Percentiles rank a stretch among this genome's conserved stretches.
Evolutionary conservation across 345 rosid genomes (phyloP).

Genomic region (Dipteronia sinensis): DNA sequence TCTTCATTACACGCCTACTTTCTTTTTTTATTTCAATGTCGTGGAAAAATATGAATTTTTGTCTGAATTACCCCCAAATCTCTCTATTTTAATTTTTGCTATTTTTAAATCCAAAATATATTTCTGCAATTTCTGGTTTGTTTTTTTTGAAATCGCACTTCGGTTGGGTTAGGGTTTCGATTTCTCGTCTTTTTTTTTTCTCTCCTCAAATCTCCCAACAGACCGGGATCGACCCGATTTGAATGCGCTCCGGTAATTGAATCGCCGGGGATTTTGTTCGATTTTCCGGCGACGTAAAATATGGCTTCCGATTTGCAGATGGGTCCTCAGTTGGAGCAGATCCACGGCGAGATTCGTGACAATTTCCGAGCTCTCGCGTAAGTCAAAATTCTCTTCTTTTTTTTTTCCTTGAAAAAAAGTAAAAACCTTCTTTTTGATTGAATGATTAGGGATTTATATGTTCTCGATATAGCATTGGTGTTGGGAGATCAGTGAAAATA

Average conservation of each 20-base stretch:
- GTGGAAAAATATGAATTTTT: background rate
- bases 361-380: slow-evolving; percentile 92
- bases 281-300: slow-evolving; percentile 34
- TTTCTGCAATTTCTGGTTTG: background rate
- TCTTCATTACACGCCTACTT: slow-evolving; percentile 16
- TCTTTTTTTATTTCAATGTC: background rate
- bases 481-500: background rate
- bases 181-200: background rate
- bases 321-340: slow-evolving; percentile 95
- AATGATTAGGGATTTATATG: background rate
- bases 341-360: slow-evolving; percentile 95
- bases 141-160: background rate
- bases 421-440: background rate
- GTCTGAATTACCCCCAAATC: background rate
- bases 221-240: slow-evolving; percentile 1
- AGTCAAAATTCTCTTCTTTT: slow-evolving; percentile 7
- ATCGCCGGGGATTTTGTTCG: slow-evolving; percentile 30
- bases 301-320: slow-evolving; percentile 72
- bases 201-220: background rate
- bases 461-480: background rate
- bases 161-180: slow-evolving; percentile 21
- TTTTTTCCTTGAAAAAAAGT: background rate
- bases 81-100: background rate
- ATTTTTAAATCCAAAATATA: background rate
- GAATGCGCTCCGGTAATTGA: slow-evolving; percentile 3